Evolutionary conservation across 2,329 filamentous ascomycete genomes (phyloP).

Genomic region (Acephala macrosclerotiorum): DNA sequence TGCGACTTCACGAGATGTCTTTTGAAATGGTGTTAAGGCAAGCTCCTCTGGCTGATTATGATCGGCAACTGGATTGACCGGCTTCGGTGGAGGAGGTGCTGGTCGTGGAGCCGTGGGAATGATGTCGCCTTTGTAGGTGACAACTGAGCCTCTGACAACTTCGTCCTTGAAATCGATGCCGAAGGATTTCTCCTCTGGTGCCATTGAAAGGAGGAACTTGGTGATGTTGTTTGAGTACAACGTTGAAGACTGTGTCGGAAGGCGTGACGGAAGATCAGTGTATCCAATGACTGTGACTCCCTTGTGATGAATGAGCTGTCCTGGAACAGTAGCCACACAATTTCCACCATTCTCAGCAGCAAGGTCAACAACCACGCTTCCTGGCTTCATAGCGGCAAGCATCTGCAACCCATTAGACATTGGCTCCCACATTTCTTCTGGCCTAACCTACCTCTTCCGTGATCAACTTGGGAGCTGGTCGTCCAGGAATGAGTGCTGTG

Average conservation of each 20-base stretch:
- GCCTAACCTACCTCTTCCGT: constrained; percentile 63
- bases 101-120: constrained; percentile 79
- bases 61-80: constrained; percentile 57
- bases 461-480: constrained; percentile 83
- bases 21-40: constrained; percentile 82
- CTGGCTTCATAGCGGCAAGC: constrained; percentile 75
- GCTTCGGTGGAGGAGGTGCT: constrained; percentile 59
- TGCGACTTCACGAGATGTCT: constrained; percentile 77
- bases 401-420: constrained; percentile 60
- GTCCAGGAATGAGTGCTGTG: constrained; percentile 88
- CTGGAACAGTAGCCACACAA: constrained; percentile 80
- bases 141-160: constrained; percentile 85
- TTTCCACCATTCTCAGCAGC: constrained; percentile 90
- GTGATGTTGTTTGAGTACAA: constrained; percentile 95
- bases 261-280: constrained; percentile 84
- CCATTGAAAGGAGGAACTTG: constrained; percentile 85
- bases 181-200: constrained; percentile 78
- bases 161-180: constrained; percentile 84
- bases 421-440: constrained; percentile 52
- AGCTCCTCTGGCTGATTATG: constrained; percentile 65
- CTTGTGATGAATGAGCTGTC: constrained; percentile 73
- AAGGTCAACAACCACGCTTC: constrained; percentile 86
- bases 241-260: constrained; percentile 89
- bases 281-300: constrained; percentile 89
- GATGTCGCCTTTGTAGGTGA: constrained; percentile 79